phyloP scores from a whole-genome alignment of 2,329 filamentous ascomycete genomes.

The Penicillium sp. region DNA sequence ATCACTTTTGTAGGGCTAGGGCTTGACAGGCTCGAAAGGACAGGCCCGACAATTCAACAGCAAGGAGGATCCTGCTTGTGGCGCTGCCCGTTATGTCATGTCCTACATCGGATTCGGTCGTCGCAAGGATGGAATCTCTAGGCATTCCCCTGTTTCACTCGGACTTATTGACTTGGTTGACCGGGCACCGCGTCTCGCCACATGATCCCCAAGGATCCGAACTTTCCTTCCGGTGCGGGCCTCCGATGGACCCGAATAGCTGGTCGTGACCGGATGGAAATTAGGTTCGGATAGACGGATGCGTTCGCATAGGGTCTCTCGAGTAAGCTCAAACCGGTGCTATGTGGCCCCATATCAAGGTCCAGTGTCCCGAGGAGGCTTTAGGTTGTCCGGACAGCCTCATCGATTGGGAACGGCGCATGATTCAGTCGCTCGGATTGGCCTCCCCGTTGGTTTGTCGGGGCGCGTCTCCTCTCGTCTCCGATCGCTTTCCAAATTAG shows the following conservation, averaged over 20 bases:
- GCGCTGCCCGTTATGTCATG: conserved; percentile 23
- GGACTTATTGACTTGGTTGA: conserved; percentile 13
- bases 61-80: conserved; percentile 19
- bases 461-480: not conserved
- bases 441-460: not conserved
- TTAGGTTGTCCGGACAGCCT: not conserved
- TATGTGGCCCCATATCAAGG: not conserved
- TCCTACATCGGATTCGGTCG: conserved; percentile 17
- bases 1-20: not conserved
- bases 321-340: conserved; percentile 14
- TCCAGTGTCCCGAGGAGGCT: not conserved
- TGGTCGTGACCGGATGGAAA: conserved; percentile 6
- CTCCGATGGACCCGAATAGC: conserved; percentile 8
- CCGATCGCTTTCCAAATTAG: not conserved
- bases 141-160: conserved; percentile 11
- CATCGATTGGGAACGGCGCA: not conserved
- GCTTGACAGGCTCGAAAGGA: not conserved
- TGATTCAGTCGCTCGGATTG: not conserved
- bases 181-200: conserved; percentile 19
- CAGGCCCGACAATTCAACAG: conserved; percentile 1
- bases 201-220: conserved; percentile 18
- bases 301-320: conserved; percentile 17
- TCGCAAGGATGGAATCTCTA: conserved; percentile 3
- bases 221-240: conserved; percentile 3
- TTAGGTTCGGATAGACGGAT: conserved; percentile 22